Evolutionary conservation across 352 stramenopile genomes (phyloP).

Genomic region (Peronosclerospora sorghi): DNA sequence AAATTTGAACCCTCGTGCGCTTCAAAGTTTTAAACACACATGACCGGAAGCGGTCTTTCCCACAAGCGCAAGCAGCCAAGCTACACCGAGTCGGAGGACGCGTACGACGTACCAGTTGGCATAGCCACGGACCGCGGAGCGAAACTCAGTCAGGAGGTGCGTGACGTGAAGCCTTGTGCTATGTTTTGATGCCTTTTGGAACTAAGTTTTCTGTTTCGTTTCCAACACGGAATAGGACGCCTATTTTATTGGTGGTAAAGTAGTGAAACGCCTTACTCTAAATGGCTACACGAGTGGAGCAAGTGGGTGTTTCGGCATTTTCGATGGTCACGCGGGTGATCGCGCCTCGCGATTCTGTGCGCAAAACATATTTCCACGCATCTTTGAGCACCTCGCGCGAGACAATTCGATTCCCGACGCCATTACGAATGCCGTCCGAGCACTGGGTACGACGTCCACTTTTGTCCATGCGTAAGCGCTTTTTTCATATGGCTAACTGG

Average conservation of each 20-base stretch:
- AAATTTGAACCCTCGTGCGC: too few relatives aligned
- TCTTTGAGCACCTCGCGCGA: conserved; percentile 31
- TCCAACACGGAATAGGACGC: conserved; percentile 35
- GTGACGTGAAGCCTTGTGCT: conserved; percentile 3
- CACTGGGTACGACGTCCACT: conserved; percentile 35
- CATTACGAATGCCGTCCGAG: conserved; percentile 48
- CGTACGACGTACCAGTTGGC: conserved; percentile 37
- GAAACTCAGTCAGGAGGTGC: conserved; percentile 67
- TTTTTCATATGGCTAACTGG: neutral
- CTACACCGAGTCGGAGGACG: too few relatives aligned
- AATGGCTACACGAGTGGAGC: conserved; percentile 60
- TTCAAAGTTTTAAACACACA: too few relatives aligned
- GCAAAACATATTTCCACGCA: conserved; percentile 58
- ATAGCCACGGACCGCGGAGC: conserved; percentile 58
- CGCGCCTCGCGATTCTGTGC: conserved; percentile 69
- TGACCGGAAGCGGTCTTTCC: too few relatives aligned
- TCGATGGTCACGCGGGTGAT: conserved; percentile 74
- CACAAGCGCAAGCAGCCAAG: too few relatives aligned
- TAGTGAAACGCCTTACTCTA: conserved; percentile 48
- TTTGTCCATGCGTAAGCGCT: neutral
- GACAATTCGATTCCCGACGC: conserved; percentile 32
- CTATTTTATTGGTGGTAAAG: conserved; percentile 69
- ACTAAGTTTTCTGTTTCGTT: neutral
- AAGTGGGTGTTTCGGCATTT: conserved; percentile 69
- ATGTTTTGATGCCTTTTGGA: neutral